Evolutionary conservation across 371 early-diverging fungal genomes (phyloP).

Genomic region (Aphelidium insulamus): DNA sequence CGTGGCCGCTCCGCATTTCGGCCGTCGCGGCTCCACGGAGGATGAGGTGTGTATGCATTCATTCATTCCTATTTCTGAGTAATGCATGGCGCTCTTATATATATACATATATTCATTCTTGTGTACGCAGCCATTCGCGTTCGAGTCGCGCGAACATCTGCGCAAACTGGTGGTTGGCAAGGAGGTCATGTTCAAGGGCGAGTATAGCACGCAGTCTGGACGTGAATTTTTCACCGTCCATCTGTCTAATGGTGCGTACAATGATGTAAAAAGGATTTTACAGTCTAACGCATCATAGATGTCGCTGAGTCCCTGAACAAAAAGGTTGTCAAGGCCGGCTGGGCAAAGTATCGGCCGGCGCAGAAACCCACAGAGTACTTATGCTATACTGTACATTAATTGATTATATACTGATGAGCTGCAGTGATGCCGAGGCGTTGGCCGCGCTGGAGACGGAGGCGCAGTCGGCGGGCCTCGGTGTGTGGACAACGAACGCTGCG

Average conservation of each 20-base stretch:
- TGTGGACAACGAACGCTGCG: no score
- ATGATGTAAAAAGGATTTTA: neutral
- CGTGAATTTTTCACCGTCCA: no score
- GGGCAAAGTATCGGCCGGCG: no score
- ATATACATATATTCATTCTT: neutral
- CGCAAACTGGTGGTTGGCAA: conserved; percentile 71
- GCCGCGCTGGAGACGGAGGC: conserved; percentile 46
- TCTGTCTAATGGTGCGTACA: neutral
- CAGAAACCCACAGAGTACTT: no score
- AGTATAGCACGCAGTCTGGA: conserved; percentile 36
- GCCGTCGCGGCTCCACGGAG: conserved; percentile 32
- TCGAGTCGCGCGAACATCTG: conserved; percentile 66
- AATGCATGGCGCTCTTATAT: neutral
- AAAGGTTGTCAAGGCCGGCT: no score
- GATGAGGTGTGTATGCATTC: conserved; percentile 37
- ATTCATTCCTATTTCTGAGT: neutral
- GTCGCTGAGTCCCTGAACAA: no score
- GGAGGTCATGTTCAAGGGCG: conserved; percentile 58
- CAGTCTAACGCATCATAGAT: no score
- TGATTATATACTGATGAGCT: neutral
- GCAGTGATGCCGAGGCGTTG: conserved; percentile 28
- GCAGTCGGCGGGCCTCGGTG: conserved; percentile 37
- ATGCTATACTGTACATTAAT: no score
- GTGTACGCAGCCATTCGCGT: conserved; percentile 65
- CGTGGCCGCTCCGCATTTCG: conserved; percentile 65